Conservation (phyloP, 140 eudicot species). For the Flaveria floridana region DNA sequence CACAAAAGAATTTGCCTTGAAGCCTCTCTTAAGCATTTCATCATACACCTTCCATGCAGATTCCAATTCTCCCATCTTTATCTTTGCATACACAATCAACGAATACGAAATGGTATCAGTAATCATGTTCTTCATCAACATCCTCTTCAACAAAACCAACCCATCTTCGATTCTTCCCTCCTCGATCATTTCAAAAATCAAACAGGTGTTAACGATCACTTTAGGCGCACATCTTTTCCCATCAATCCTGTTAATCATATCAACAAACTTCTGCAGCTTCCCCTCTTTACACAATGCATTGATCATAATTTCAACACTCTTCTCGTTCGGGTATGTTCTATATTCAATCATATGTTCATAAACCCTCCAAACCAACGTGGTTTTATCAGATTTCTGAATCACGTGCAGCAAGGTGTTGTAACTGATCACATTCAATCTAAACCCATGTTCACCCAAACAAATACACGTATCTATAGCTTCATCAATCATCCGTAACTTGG, state of each 20-base stretch:
- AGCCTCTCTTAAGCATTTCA: constrained; percentile 79
- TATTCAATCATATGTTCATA: constrained; percentile 72
- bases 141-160: constrained; percentile 51
- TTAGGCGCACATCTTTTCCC: constrained; percentile 68
- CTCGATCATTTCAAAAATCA: constrained; percentile 58
- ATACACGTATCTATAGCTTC: constrained; percentile 51
- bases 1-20: constrained; percentile 60
- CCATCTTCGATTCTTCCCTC: constrained; percentile 62
- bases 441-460: constrained; percentile 54
- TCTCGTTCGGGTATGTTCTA: constrained; percentile 63
- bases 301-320: constrained; percentile 52
- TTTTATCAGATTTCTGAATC: constrained; percentile 52
- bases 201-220: constrained; percentile 65
- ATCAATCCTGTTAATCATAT: constrained; percentile 60
- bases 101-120: constrained; percentile 64
- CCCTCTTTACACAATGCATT: constrained; percentile 79
- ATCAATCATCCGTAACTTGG: constrained; percentile 62
- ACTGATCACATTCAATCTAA: constrained; percentile 52
- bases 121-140: constrained; percentile 72
- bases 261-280: constrained; percentile 50
- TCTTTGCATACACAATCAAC: constrained; percentile 57
- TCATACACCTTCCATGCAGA: constrained; percentile 58
- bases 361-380: constrained; percentile 56
- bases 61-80: constrained; percentile 55
- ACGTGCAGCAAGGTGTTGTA: constrained; percentile 67